Evolutionary conservation across 2,329 filamentous ascomycete species (phyloP), one percentile per base, ranked within the genome.

Genomic region (Coleophoma eucalyptorum): DNA sequence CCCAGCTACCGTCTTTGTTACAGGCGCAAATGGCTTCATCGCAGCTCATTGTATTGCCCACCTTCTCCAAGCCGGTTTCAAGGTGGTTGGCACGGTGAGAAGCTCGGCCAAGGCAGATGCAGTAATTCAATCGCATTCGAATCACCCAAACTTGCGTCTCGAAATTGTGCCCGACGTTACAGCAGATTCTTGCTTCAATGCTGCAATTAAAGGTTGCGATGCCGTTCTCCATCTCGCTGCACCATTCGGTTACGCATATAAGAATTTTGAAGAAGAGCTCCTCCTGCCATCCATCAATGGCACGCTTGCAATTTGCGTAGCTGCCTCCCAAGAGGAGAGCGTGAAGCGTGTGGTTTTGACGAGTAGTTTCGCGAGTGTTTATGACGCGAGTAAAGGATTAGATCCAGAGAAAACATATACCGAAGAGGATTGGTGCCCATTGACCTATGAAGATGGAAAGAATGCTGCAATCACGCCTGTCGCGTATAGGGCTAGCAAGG

Each of bases 331-430:
- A 21, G 44, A 56, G n/a, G 20, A 52, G 2, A 46, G 41, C 5
- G 52, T 65, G 6, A 53, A 56, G n/a, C 50, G 60, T 2, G 55
- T 65, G 4, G 53, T 65, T 8, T 52, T 63, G 11, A 64, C 63
- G 55, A 61, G 58, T 5, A 62, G 62, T 33, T 64, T 62, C 45
- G 58, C 62, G 12, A 55, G 57, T 38, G 55, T 63, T 7, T 63
- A 63, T 44, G 59, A 63, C 43, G 48, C 48, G 10, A 21, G 33
- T 2, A 41, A 26, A 8, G 48, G 48, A 5, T 34, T 42, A 15
- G 33, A 40, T 60, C 59, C 3, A 51, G 52, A 55, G 44, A 47
- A 48, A 56, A 58, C n/a, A 41, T 61, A 43, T 55, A 58, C 44
- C 7, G 50, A 43, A n/a, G 41, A 48, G 8, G 50, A 55, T 40